These are phyloP conservation scores for Zostera marina DNA, from an alignment of 116 monocot genomes.

Conservation along the genomic window DNA sequence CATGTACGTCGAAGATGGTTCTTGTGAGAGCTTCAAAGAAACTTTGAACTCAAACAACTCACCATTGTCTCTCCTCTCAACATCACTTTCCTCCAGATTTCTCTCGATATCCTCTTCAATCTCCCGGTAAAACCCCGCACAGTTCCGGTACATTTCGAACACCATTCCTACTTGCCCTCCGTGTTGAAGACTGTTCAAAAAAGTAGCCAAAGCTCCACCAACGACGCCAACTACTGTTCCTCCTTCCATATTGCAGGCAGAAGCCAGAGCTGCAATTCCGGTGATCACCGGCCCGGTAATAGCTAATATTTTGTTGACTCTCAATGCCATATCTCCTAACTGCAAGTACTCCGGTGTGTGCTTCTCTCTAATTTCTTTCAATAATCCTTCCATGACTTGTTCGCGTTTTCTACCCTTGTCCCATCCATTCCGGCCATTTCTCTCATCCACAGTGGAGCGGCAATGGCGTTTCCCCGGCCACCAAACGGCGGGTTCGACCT, in stretches of 20 bases:
- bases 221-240: slow-evolving; percentile 13
- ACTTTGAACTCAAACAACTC: slow-evolving; percentile 53
- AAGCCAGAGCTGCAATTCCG: slow-evolving; percentile 22
- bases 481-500: slow-evolving; percentile 46
- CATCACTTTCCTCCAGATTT: slow-evolving; percentile 26
- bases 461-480: slow-evolving; percentile 20
- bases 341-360: slow-evolving; percentile 36
- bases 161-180: slow-evolving; percentile 73
- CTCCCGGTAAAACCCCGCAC: slow-evolving; percentile 32
- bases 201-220: slow-evolving; percentile 34
- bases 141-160: slow-evolving; percentile 59
- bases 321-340: slow-evolving; percentile 18
- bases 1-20: slow-evolving; percentile 27
- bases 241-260: slow-evolving; percentile 9
- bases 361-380: slow-evolving; percentile 21
- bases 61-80: slow-evolving; percentile 30
- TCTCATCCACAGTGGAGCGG: neutral
- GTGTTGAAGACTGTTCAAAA: slow-evolving; percentile 48
- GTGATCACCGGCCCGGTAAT: slow-evolving; percentile 42
- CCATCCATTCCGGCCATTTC: slow-evolving; percentile 14
- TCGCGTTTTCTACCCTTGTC: slow-evolving; percentile 13
- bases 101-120: slow-evolving; percentile 56
- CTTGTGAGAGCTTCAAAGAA: slow-evolving; percentile 57
- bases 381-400: slow-evolving; percentile 23
- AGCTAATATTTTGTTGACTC: slow-evolving; percentile 35